Conservation (phyloP, 345 rosid species). For the Eucalyptus marginata region DNA sequence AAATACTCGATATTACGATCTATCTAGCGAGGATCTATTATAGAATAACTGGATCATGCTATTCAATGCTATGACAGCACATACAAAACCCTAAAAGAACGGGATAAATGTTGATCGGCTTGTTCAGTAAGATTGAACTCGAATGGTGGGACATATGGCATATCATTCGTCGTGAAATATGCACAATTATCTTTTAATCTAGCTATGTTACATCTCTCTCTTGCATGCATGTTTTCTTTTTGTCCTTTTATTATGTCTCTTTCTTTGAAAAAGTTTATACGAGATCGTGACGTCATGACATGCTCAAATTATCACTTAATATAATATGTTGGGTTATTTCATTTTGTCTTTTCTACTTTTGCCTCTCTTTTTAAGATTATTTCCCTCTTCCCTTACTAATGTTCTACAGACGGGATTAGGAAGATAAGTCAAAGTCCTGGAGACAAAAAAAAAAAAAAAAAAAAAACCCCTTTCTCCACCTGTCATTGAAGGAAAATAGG, state of each 20-base stretch:
- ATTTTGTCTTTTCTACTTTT: background rate
- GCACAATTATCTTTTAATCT: background rate
- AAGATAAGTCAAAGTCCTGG: background rate
- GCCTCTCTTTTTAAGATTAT: background rate
- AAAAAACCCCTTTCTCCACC: background rate
- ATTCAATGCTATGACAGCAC: background rate
- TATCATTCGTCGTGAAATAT: accelerated
- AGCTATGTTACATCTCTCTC: background rate
- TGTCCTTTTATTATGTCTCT: background rate
- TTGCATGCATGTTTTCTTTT: accelerated
- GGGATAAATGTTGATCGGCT: background rate
- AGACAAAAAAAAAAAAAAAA: too few species aligned
- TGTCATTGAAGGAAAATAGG: background rate
- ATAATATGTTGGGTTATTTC: background rate
- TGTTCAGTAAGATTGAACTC: background rate
- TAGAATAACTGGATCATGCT: background rate
- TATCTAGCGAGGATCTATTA: background rate
- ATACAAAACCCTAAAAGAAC: background rate
- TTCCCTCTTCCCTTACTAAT: background rate
- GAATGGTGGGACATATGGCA: background rate
- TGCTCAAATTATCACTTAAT: background rate
- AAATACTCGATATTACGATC: background rate
- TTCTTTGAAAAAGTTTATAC: background rate
- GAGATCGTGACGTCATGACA: accelerated
- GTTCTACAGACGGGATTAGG: background rate